Evolutionary conservation across 2,329 filamentous ascomycete genomes (phyloP), one percentile per base, ranked within the genome.

Genomic region (Neurospora crassa): DNA sequence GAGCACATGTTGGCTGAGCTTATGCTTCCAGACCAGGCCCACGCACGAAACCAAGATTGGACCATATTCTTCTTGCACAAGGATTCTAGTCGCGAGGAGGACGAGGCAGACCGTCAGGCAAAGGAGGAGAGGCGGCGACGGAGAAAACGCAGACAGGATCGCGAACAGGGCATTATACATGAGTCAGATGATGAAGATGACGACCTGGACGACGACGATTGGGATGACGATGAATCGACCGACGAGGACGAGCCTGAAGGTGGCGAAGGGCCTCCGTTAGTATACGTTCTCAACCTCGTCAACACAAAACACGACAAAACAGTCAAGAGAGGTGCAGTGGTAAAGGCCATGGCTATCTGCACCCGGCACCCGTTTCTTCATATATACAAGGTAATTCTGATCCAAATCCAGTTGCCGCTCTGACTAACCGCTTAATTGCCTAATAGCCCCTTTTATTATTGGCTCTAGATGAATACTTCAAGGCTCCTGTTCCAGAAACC

Each of bases 51-150:
- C 78, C 94, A 98, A 82, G 96, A 99, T 80, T 99, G 96, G 96
- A 99, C 96, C 59, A 97, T 98, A 70, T 99, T 99, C 84, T 99
- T 99, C 79, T 81, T 99, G 71, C 96, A 99, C 83, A 98, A 98
- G 80, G 96, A 99, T 80, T 92, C 91, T 3, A 94, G 89, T 72
- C 89, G 91, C 69, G 91, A 92, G 72, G 92, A 95, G 71, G 94
- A 97, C 72, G 92, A 94, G 40, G 88, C 90, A 71, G 91, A 93
- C 76, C 84, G 85, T 73, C 84, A 83, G 70, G 84, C 84, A 47
- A 90, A 87, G 74, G 83, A 85, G 77, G 84, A 85, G 75, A 82
- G 86, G 76, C 84, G 79, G 70, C 83, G 81, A 75, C 81, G 82
- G 78, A 85, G 88, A 71, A 84, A 83, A 74, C 84, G 83, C 72